These are phyloP conservation scores for Penicillium odoratum DNA, from an alignment of 495 filamentous ascomycete genomes.

Conservation along the genomic window DNA sequence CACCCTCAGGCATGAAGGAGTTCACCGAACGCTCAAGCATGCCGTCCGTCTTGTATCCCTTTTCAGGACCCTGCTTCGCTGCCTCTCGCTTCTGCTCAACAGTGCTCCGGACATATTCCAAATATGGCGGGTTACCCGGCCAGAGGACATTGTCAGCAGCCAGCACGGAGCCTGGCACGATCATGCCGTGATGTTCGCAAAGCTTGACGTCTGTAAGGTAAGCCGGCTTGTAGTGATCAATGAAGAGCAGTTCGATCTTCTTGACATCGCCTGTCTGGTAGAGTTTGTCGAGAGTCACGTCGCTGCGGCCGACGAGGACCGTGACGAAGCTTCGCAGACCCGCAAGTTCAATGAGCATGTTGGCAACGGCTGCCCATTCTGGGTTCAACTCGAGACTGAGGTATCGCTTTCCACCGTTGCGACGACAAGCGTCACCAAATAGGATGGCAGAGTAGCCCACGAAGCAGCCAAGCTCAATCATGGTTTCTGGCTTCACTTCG, in stretches of 20 bases:
- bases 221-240: slow-evolving; percentile 74
- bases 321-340: slow-evolving; percentile 65
- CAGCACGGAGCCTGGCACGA: slow-evolving; percentile 60
- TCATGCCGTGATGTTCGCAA: slow-evolving; percentile 64
- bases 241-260: slow-evolving; percentile 66
- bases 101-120: slow-evolving; percentile 45
- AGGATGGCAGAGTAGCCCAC: slow-evolving; percentile 77
- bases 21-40: slow-evolving; percentile 31
- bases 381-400: slow-evolving; percentile 68
- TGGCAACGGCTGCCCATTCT: slow-evolving; percentile 63
- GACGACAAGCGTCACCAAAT: slow-evolving; percentile 62
- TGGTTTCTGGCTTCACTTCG: slow-evolving; percentile 60
- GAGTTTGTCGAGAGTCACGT: slow-evolving; percentile 57
- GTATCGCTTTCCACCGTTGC: slow-evolving; percentile 60
- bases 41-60: slow-evolving; percentile 29
- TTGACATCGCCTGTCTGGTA: slow-evolving; percentile 50
- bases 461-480: slow-evolving; percentile 83
- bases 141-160: slow-evolving; percentile 74
- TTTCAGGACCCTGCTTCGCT: slow-evolving; percentile 31
- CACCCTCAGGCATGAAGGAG: slow-evolving; percentile 36
- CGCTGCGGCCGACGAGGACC: slow-evolving; percentile 65
- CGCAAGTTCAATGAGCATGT: slow-evolving; percentile 63
- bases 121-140: slow-evolving; percentile 74
- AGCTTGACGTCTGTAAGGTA: slow-evolving; percentile 72
- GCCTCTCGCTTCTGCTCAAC: slow-evolving; percentile 36